Percentiles rank a stretch among this genome's conserved stretches.
Evolutionary conservation across 352 stramenopile genomes (phyloP).

Genomic region (Phytopythium vexans): DNA sequence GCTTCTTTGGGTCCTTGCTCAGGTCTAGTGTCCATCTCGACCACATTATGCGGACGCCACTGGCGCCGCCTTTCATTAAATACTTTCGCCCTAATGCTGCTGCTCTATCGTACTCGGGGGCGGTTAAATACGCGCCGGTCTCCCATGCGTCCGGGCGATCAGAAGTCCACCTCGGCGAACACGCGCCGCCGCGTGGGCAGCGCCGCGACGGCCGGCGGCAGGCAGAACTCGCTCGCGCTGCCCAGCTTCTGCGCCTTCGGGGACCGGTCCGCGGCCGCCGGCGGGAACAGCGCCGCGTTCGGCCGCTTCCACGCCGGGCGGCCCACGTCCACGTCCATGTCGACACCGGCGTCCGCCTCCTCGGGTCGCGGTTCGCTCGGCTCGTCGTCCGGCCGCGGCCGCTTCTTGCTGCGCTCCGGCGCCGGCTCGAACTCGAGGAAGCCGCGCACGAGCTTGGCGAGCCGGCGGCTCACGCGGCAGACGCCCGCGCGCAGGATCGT

Average conservation of each 20-base stretch:
- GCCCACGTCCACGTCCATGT: slow-evolving; percentile 1
- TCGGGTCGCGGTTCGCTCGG: slow-evolving; percentile 52
- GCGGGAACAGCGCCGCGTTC: slow-evolving; percentile 25
- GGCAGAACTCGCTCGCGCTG: slow-evolving; percentile 37
- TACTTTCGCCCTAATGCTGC: background rate
- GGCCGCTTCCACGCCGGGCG: background rate
- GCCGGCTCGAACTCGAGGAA: slow-evolving; percentile 53
- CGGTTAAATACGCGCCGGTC: slow-evolving; percentile 30
- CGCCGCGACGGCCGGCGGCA: slow-evolving; percentile 27
- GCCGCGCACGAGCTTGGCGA: slow-evolving; percentile 58
- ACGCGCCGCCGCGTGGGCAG: slow-evolving; percentile 57
- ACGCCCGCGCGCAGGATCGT: slow-evolving; percentile 50
- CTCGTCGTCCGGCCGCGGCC: slow-evolving; percentile 43
- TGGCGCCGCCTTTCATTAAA: background rate
- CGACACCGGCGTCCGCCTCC: slow-evolving; percentile 15
- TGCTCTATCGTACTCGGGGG: slow-evolving; percentile 1
- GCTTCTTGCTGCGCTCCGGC: slow-evolving; percentile 11
- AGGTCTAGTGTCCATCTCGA: no score
- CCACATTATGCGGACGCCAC: no score
- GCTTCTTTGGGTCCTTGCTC: background rate
- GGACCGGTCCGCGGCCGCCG: slow-evolving; percentile 20
- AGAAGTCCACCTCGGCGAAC: slow-evolving; percentile 80
- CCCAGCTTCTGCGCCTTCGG: slow-evolving; percentile 65
- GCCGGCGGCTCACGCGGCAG: slow-evolving; percentile 44
- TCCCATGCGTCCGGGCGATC: slow-evolving; percentile 15